Base-by-base conservation (phyloP, 768 basidiomycete species). In the Leccinum uliginosum region DNA sequence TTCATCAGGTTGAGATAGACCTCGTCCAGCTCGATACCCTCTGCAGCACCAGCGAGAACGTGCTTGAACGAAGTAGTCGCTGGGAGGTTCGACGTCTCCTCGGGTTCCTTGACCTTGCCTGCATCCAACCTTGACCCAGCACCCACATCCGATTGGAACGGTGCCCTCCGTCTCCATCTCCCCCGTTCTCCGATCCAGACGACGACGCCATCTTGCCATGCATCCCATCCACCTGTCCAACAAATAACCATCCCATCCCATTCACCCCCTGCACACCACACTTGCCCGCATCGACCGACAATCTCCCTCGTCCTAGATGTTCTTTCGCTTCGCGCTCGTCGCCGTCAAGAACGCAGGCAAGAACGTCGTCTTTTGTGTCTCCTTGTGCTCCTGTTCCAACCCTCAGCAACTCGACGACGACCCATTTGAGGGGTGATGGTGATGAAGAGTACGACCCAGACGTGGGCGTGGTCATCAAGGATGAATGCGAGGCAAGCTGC, bases 31-130 rank as follows among this genome's bases (percentile, higher is more conserved):
- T 83, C 83, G 55, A 97, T 71, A 23, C 94, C 96, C 14, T 98
- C 91, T 26, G 95, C 97, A 7, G 91, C 94, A 52, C 97, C 97
- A 2, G 97, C 97, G 10, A 97, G 97, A 58, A 99, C 97, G 68
- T 99, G 97, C 77, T 99, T 99, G 86, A 98, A 99, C 1, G 95
- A 98, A 0, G 97, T 95, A 12, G 97, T 96, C 19, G 97, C 97
- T 17, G 97, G 95, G 47, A 98, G 84, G 34, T 78, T 74, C 56
- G 98, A 83, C 1, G 91, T 91, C 56, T 84, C 90, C 47, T 92
- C 86, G 4, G 98, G 83, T 70, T 99, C 97, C 66, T 87, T 91
- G 55, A 99, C 50, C 52, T 58, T 58, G 26, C 30, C 60, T 32
- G 14, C 12, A 21, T 57, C 61, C 29, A 55, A 34, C 10, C 26